Conservation (phyloP, 805 yeast genomes). For the Priceomyces carsonii region DNA sequence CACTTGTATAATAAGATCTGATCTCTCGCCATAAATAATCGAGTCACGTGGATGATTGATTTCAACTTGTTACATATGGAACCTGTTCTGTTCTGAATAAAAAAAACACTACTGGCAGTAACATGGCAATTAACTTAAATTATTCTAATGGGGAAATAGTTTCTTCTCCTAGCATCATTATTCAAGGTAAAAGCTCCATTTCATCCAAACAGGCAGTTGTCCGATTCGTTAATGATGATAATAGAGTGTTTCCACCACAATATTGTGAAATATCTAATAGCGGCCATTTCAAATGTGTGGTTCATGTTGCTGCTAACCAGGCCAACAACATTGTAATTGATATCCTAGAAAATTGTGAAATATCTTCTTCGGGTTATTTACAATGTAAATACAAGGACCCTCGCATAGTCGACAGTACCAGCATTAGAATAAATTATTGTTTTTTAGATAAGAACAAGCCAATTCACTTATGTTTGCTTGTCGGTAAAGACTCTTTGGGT, state of each 20-base stretch:
- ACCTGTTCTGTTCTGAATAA: no score
- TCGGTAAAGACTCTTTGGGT: constrained; percentile 75
- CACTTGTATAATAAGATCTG: no score
- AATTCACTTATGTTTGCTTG: constrained; percentile 73
- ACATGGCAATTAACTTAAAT: constrained; percentile 31
- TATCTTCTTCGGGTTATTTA: constrained; percentile 26
- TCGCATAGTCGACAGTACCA: constrained; percentile 21
- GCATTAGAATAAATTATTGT: constrained; percentile 25
- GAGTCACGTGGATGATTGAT: no score
- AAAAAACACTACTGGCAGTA: no score
- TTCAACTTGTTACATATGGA: no score
- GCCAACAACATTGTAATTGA: constrained; percentile 55
- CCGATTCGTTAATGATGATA: constrained; percentile 32
- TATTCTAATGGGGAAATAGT: constrained; percentile 37
- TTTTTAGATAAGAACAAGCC: constrained; percentile 70
- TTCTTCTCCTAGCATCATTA: constrained; percentile 39
- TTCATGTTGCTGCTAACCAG: constrained; percentile 69
- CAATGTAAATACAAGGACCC: constrained; percentile 15
- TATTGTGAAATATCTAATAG: constrained; percentile 62
- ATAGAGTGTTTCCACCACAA: constrained; percentile 62
- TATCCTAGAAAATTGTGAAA: constrained; percentile 43
- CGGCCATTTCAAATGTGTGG: constrained; percentile 72
- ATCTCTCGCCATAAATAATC: no score
- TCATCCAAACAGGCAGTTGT: constrained; percentile 24
- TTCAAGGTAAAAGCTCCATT: constrained; percentile 28